These are phyloP conservation scores for Spiraea crenata DNA, from an alignment of 331 rosid genomes.

Conservation along the genomic window DNA sequence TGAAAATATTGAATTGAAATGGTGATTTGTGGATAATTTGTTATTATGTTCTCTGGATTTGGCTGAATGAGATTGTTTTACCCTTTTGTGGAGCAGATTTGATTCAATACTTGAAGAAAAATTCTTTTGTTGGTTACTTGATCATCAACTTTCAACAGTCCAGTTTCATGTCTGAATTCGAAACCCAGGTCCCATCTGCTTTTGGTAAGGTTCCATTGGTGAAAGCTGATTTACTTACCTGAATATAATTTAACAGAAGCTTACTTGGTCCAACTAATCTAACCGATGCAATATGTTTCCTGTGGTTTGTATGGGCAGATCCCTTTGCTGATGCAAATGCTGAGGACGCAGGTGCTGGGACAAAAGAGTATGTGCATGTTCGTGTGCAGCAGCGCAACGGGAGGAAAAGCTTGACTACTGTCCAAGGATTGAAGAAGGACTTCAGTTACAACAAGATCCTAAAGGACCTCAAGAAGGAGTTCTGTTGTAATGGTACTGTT, in stretches of 20 bases:
- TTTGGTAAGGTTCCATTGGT: slow-evolving; percentile 28
- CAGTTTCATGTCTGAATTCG: slow-evolving; percentile 56
- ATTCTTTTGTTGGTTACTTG: slow-evolving; percentile 29
- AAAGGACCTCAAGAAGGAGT: slow-evolving; percentile 51
- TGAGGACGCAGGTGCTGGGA: slow-evolving; percentile 52
- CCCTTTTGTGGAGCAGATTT: slow-evolving; percentile 16
- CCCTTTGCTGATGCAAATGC: slow-evolving; percentile 58
- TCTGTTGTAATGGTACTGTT: slow-evolving; percentile 55
- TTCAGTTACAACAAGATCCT: slow-evolving; percentile 54
- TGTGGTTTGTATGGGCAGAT: slow-evolving; percentile 23
- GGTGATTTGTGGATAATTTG: neutral
- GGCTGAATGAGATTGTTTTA: neutral
- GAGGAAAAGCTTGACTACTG: slow-evolving; percentile 46
- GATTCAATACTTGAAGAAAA: neutral
- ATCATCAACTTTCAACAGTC: slow-evolving; percentile 31
- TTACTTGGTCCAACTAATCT: neutral
- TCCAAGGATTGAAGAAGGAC: slow-evolving; percentile 54
- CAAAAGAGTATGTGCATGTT: slow-evolving; percentile 48
- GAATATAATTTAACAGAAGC: neutral
- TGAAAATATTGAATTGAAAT: neutral
- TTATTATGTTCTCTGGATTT: neutral
- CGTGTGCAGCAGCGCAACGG: slow-evolving; percentile 50
- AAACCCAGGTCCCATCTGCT: slow-evolving; percentile 43
- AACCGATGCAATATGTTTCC: neutral
- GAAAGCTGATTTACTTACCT: neutral